phyloP scores from a whole-genome alignment of 495 filamentous ascomycete genomes.

The Articulospora tetracladia region DNA sequence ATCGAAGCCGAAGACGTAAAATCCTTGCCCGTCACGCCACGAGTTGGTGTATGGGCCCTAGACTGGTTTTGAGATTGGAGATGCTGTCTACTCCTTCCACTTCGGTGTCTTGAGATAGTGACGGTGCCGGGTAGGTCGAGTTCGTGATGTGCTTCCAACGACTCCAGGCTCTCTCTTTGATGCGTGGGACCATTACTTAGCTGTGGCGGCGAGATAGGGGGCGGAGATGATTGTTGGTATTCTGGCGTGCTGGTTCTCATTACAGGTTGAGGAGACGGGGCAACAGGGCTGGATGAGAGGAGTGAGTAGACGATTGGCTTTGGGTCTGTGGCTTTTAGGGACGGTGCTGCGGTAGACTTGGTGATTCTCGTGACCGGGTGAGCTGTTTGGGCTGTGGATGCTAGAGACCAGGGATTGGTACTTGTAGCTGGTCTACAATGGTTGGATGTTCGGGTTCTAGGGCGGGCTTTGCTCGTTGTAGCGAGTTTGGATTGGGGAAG shows the following conservation, averaged over 20 bases:
- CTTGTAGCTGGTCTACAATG: slow-evolving; percentile 8
- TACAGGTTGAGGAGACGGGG: neutral
- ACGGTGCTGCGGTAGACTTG: neutral
- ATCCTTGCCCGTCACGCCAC: neutral
- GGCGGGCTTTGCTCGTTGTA: neutral
- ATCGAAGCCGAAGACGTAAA: neutral
- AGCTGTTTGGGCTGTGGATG: slow-evolving; percentile 7
- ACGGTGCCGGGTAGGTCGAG: neutral
- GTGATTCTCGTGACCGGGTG: neutral
- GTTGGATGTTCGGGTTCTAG: neutral
- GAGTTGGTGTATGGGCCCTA: neutral
- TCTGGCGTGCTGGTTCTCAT: neutral
- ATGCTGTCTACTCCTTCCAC: neutral
- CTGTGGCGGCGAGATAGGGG: neutral
- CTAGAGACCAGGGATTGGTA: slow-evolving; percentile 19
- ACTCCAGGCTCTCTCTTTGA: neutral
- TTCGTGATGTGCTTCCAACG: neutral
- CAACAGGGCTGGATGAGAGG: neutral
- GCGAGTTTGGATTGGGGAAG: neutral
- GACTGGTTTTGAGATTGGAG: neutral
- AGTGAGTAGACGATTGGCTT: neutral
- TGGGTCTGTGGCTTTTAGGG: neutral
- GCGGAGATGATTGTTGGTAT: neutral
- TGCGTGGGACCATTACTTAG: neutral
- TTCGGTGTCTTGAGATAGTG: neutral